Evolutionary conservation across 2,329 filamentous ascomycete species (phyloP), one percentile per base, ranked within the genome.

Genomic region (Huntiella omanensis): DNA sequence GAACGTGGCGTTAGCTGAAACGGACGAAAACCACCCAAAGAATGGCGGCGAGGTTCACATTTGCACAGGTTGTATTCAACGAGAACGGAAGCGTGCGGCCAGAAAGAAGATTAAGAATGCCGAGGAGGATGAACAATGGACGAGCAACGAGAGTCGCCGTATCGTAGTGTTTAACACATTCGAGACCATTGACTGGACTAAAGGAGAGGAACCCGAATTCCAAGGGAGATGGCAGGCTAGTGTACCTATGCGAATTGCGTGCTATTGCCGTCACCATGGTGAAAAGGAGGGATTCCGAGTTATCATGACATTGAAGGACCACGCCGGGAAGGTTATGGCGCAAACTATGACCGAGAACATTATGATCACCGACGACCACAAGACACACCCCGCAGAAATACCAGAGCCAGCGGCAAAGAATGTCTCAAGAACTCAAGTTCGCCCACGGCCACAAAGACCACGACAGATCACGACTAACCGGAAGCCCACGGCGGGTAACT

Each of bases 351-450:
- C 84, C 15, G 77, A 80, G 47, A 83, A 85, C 0, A 93, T 96
- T 53, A 88, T 95, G 73, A 95, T 96, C 52, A 96, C 91, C 1
- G 88, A 98, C 58, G 88, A 98, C 57, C 88, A 96, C 66, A 96
- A 96, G 65, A 94, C 85, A 5, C 81, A 84, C 54, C 48, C 48
- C n/a, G 48, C 46, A 7, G 48, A 49, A 34, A 13, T 34, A 11
- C 43, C 34, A 22, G 40, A 49, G 10, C 40, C 46, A 3, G 7
- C 32, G 15, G 40, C 37, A 35, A 49, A 49, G 48, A 45, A 33
- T 33, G 48, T 35, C 17, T 15, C 43, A 13, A 40, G 44, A 15
- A 36, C 41, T 4, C 44, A 44, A 12, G 44, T 35, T 63, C 49
- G 60, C 68, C 43, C 62, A 67, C 43, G 45, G 58, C 40, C 52